Percentiles rank a stretch among this genome's conserved stretches.
These are phyloP conservation scores for Rossbeevera mucosa DNA, from an alignment of 768 basidiomycete genomes.

Conservation along the genomic window DNA sequence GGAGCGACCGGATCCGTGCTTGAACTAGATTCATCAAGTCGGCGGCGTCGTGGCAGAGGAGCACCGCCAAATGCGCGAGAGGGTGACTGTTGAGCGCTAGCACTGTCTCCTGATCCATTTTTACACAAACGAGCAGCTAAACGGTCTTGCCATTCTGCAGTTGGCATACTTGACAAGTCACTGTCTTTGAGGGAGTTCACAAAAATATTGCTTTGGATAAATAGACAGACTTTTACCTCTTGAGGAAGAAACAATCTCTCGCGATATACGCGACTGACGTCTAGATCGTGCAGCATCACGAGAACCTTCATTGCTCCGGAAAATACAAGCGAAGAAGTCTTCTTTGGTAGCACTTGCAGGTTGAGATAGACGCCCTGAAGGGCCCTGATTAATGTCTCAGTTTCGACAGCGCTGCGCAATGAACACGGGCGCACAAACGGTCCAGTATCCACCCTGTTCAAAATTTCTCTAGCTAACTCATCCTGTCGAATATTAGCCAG, in stretches of 20 bases:
- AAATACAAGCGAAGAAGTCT: conserved; percentile 72
- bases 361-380: conserved; percentile 59
- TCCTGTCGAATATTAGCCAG: conserved; percentile 65
- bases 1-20: conserved; percentile 21
- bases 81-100: conserved; percentile 13
- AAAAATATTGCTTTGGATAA: background rate
- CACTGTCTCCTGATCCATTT: conserved; percentile 8
- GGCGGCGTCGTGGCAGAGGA: conserved; percentile 44
- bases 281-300: conserved; percentile 59
- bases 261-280: conserved; percentile 70
- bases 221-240: conserved; percentile 38
- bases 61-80: conserved; percentile 28
- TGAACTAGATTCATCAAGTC: conserved; percentile 32
- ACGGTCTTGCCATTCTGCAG: conserved; percentile 75
- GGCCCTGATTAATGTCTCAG: conserved; percentile 45
- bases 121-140: conserved; percentile 53
- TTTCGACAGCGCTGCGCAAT: background rate
- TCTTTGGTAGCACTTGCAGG: conserved; percentile 65
- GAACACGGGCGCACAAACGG: conserved; percentile 56
- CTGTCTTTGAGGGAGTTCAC: conserved; percentile 39
- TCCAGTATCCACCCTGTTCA: conserved; percentile 70
- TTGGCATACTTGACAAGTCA: conserved; percentile 58
- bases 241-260: conserved; percentile 75
- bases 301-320: conserved; percentile 51
- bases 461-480: conserved; percentile 71